These are phyloP conservation scores for Breynia disticha DNA, from an alignment of 441 rosid species.

Conservation along the genomic window DNA sequence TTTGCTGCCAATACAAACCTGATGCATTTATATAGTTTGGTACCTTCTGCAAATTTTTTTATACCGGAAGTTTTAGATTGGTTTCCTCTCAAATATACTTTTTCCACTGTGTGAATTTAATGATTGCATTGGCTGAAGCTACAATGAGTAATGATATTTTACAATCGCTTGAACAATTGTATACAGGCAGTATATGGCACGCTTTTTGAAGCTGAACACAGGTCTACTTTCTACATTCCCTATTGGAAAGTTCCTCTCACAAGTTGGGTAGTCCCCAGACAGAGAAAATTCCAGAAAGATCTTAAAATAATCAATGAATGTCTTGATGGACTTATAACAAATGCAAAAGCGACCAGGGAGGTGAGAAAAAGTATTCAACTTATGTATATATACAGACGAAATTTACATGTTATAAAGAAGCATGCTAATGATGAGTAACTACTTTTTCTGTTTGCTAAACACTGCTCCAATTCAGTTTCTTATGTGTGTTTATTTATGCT, in stretches of 20 bases:
- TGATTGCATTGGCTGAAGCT: no score
- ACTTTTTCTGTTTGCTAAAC: neutral
- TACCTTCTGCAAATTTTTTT: no score
- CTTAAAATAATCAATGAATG: slow-evolving; percentile 85
- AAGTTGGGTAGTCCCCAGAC: slow-evolving; percentile 87
- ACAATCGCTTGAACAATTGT: no score
- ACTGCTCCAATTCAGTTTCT: neutral
- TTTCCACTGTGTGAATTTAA: no score
- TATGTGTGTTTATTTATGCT: no score
- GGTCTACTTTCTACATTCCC: slow-evolving; percentile 94
- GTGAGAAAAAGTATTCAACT: slow-evolving; percentile 23
- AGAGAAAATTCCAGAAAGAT: slow-evolving; percentile 70
- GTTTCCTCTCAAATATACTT: no score
- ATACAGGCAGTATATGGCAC: slow-evolving; percentile 93
- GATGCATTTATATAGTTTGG: no score
- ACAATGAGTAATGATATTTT: no score
- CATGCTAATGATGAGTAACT: neutral
- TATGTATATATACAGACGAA: neutral
- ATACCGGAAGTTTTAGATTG: no score
- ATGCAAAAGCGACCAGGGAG: slow-evolving; percentile 91
- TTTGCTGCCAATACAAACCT: no score
- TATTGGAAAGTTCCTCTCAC: slow-evolving; percentile 94
- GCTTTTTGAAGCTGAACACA: slow-evolving; percentile 95
- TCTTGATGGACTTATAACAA: slow-evolving; percentile 81
- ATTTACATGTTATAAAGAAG: neutral